phyloP scores from a whole-genome alignment of 1,139 yeast genomes.

The Geotrichum phurueaensis region DNA sequence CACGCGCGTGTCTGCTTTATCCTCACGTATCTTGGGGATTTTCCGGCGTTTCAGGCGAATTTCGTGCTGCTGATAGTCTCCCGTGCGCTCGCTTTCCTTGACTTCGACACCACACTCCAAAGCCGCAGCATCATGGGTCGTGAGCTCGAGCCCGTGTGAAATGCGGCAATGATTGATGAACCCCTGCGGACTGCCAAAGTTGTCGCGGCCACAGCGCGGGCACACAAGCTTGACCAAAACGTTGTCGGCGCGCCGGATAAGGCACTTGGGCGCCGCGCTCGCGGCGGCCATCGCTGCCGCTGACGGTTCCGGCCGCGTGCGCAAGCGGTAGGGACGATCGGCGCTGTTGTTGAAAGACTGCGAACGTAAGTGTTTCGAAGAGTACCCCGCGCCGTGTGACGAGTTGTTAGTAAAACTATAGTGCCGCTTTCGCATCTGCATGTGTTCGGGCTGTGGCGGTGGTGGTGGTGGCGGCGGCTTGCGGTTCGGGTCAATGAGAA shows the following conservation, averaged over 20 bases:
- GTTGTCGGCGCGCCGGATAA: conserved; percentile 68
- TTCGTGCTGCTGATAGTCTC: conserved; percentile 44
- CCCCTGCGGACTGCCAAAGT: conserved; percentile 75
- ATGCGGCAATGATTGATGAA: conserved; percentile 70
- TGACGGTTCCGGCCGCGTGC: conserved; percentile 8
- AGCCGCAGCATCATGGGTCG: conserved; percentile 74
- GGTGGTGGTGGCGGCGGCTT: conserved; percentile 5
- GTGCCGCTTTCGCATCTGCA: conserved; percentile 3
- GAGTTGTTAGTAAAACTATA: background rate
- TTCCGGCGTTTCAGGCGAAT: conserved; percentile 37
- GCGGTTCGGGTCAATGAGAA: conserved; percentile 18
- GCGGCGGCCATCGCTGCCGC: background rate
- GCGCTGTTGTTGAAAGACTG: background rate
- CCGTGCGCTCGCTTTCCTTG: conserved; percentile 32
- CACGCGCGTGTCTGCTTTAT: background rate
- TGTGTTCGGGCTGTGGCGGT: background rate
- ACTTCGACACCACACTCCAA: conserved; percentile 59
- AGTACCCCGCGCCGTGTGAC: background rate
- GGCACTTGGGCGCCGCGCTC: conserved; percentile 40
- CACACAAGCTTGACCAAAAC: conserved; percentile 61
- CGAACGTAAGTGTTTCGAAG: background rate
- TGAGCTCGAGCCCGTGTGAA: conserved; percentile 64
- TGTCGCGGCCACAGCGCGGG: conserved; percentile 59
- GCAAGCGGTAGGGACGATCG: background rate
- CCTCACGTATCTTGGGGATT: background rate